A percentile compares a stretch with the other conserved stretches of the same genome.
Evolutionary conservation across 2,329 filamentous ascomycete species (phyloP).

Genomic region (Elsinoe fawcettii): DNA sequence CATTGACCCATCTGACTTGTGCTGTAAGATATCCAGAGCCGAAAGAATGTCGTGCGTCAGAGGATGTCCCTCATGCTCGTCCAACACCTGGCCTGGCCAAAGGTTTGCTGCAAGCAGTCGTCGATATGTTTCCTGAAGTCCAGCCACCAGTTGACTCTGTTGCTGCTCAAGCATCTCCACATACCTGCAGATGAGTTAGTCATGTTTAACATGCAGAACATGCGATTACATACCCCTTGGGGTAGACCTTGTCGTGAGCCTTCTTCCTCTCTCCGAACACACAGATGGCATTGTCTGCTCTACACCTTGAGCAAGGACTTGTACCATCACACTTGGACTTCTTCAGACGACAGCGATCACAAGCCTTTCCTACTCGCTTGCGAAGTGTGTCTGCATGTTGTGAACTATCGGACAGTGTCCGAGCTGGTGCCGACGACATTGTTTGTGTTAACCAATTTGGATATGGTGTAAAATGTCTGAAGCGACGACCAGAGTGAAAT

Average conservation of each 20-base stretch:
- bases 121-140: conserved; percentile 53
- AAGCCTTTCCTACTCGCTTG: conserved; percentile 60
- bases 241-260: conserved; percentile 59
- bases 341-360: conserved; percentile 57
- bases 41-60: conserved; percentile 58
- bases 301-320: conserved; percentile 54
- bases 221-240: conserved; percentile 47
- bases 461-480: not conserved
- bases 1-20: conserved; percentile 38
- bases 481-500: not conserved
- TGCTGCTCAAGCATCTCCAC: conserved; percentile 62
- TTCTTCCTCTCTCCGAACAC: conserved; percentile 60
- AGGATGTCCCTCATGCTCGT: conserved; percentile 48
- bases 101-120: conserved; percentile 44
- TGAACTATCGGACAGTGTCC: conserved; percentile 8
- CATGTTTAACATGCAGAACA: not conserved
- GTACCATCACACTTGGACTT: conserved; percentile 62
- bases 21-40: conserved; percentile 49
- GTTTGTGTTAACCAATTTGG: not conserved
- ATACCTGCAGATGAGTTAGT: conserved; percentile 37
- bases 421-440: conserved; percentile 10
- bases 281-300: conserved; percentile 57
- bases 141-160: conserved; percentile 54
- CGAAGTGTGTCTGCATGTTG: conserved; percentile 35
- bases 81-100: conserved; percentile 49